Base-by-base conservation (phyloP, 352 stramenopile genomes). In the Globisporangium uncinulatum region DNA sequence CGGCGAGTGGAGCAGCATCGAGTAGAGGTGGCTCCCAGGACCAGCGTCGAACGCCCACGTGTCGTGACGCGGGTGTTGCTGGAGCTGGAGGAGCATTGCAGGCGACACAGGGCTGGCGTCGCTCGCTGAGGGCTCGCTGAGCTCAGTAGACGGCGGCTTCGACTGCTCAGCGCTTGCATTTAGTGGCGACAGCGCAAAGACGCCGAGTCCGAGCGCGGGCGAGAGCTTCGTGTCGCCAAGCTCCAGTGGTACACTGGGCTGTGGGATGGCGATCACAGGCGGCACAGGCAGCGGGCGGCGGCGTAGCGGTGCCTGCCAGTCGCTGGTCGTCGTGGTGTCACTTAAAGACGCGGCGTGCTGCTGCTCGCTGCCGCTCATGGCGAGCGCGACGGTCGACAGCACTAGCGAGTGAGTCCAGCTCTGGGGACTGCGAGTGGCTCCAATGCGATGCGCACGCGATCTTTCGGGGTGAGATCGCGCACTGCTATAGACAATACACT, bases 1-100 rank as follows among this genome's bases (percentile, higher is more conserved):
- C 36, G 49, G 43, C 15, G 45, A 45, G 57, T 57, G 50, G 6
- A 58, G 5, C 20, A 63, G 17, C 50, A 57, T 57, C 11, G 57
- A 15, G 21, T 58, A 63, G 19, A 57, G 15, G n/a, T 45, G 24
- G 24, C 24, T 58, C 34, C 13, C 31, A 4, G 57, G 29, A 13
- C 36, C 42, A 13, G 50, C 15, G 20, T 63, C 42, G 21, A 54
- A 63, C n/a, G 44, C 10, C 56, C 56, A 62, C 17, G 41, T 14
- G 13, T 62, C 56, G 4, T 7, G 7, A 4, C 10, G 7, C n/a
- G 42, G 42, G 1, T 24, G 21, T 6, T 32, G 15, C 6, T 50
- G 57, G 32, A 57, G 24, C 13, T 47, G 39, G 9, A 36, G 53
- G 32, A 34, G 17, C 14, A 51, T 42, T 14, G 49, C 24, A 14